A percentile compares a stretch with the other conserved stretches of the same genome.
Conservation (phyloP, 2,329 filamentous ascomycete genomes). For the Talaromyces verruculosus region DNA sequence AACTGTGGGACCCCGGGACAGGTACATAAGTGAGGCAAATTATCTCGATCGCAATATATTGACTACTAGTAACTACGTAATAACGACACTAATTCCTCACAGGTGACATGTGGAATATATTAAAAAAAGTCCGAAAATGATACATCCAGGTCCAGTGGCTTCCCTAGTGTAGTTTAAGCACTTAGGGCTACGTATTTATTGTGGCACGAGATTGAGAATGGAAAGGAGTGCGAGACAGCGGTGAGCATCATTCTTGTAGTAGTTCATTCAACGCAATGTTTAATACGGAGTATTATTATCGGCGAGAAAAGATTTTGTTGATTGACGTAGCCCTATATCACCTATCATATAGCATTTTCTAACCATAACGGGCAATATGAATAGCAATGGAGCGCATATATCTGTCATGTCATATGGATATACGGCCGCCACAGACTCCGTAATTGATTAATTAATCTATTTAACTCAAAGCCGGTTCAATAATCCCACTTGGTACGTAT, state of each 20-base stretch:
- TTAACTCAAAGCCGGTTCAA: neutral
- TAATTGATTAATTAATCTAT: neutral
- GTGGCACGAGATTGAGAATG: neutral
- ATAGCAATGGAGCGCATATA: neutral
- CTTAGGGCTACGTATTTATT: neutral
- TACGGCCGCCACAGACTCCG: neutral
- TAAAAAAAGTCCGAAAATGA: neutral
- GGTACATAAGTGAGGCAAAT: no score
- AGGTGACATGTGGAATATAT: neutral
- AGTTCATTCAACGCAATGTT: neutral
- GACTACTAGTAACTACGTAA: neutral
- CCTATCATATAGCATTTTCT: neutral
- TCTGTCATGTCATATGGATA: neutral
- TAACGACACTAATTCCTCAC: neutral
- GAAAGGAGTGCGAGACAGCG: neutral
- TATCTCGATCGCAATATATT: no score
- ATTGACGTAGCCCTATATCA: conserved; percentile 6
- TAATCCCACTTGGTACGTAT: neutral
- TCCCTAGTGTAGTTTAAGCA: neutral
- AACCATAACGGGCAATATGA: neutral
- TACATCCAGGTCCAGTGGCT: neutral
- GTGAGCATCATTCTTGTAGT: neutral
- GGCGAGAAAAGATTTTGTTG: neutral
- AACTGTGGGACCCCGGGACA: neutral
- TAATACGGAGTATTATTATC: neutral